phyloP scores from a whole-genome alignment of 2,329 filamentous ascomycete species.

The Thyridium curvatum region DNA sequence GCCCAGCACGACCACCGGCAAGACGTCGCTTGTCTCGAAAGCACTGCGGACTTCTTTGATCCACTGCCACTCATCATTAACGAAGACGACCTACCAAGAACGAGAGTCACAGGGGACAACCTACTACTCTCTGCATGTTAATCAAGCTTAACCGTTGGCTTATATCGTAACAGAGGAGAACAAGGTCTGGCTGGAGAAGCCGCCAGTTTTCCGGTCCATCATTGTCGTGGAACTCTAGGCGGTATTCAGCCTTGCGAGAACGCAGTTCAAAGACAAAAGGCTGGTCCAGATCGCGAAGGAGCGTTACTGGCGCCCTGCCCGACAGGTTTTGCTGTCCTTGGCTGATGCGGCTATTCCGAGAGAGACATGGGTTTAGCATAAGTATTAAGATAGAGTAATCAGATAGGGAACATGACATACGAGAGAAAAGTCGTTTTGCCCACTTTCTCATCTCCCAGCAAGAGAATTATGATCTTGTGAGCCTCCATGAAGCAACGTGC shows the following conservation, averaged over 20 bases:
- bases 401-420: too few species aligned
- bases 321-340: constrained; percentile 22
- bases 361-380: constrained; percentile 2
- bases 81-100: neutral
- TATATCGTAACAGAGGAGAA: constrained; percentile 57
- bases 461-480: constrained; percentile 43
- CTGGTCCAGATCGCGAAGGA: constrained; percentile 53
- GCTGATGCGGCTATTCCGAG: constrained; percentile 38
- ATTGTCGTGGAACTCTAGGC: constrained; percentile 56
- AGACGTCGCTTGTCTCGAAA: constrained; percentile 38
- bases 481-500: constrained; percentile 36
- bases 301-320: constrained; percentile 30
- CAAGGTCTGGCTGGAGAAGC: constrained; percentile 49
- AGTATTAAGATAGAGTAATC: constrained; percentile 1
- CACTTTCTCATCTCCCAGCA: constrained; percentile 53
- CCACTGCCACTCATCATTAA: constrained; percentile 39
- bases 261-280: constrained; percentile 52
- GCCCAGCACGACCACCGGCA: constrained; percentile 52
- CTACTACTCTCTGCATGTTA: constrained; percentile 50
- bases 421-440: constrained; percentile 58
- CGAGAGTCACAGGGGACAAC: constrained; percentile 14
- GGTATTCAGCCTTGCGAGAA: constrained; percentile 37
- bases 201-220: constrained; percentile 53
- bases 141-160: constrained; percentile 51
- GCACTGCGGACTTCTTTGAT: constrained; percentile 43